Evolutionary conservation across 495 filamentous ascomycete genomes (phyloP), one percentile per base, ranked within the genome.

Genomic region (Penicillium flavigenum): DNA sequence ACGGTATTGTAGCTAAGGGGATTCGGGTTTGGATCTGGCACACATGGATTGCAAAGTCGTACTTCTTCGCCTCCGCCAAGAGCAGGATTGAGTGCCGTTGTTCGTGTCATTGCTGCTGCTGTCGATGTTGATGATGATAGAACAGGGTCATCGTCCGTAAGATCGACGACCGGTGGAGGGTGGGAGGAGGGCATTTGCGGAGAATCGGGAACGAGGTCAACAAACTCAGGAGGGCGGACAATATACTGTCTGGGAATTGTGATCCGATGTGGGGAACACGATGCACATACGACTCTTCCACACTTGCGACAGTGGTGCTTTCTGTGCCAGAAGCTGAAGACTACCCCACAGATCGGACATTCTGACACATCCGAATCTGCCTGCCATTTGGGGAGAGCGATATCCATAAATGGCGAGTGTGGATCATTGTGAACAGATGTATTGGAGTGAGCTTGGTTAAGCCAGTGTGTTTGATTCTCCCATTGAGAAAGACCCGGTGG

Each of bases 281-380:
- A 74, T 51, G 87, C 83, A 70, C 94, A 98, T 14, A 98, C 95
- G 1, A 98, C 95, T 29, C 92, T 82, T 7, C 94, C 94, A 71
- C 94, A 98, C 77, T 96, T 97, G 51, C 92, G 91, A 73, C 92
- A 97, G 67, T 97, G 92, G 69, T 97, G 92, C 65, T 93, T 94
- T 51, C 92, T 81, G 68, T 90, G 84, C 80, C 89, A 96, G 63
- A 96, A 91, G 64, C 81, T 88, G 63, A 97, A 97, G 17, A 80
- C 77, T 4, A 78, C 85, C 29, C 71, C 69, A 60, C 92, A 97
- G 41, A 96, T 96, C 1, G 91, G 90, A 71, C 92, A 97, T 39
- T 81, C 77, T 0, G 83, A 82, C 17, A 87, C 90, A 58, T 91
- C 88, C 19, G 80, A 73, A 70, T 97, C 92, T 0, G 91, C 88